These are phyloP conservation scores for Herpetomonas samuelpessoai DNA, from an alignment of 208 protist genomes.

Conservation along the genomic window DNA sequence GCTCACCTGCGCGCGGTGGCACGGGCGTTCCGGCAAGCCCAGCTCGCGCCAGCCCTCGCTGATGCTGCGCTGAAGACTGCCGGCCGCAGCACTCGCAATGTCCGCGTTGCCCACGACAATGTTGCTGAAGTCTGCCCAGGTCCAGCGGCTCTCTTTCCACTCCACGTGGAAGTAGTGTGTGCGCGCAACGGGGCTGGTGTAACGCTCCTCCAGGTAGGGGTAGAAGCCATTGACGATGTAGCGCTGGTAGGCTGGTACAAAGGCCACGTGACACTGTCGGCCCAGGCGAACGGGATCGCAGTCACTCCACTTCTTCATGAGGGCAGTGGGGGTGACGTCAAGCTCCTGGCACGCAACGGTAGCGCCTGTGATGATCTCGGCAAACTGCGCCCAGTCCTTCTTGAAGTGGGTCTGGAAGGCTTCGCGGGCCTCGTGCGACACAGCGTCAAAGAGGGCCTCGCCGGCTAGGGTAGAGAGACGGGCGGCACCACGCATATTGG, in stretches of 20 bases:
- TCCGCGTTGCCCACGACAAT: conserved; percentile 40
- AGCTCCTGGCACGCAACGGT: conserved; percentile 25
- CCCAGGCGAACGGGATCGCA: conserved; percentile 30
- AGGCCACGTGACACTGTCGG: conserved; percentile 39
- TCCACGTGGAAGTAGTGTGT: conserved; percentile 45
- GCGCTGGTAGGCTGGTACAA: conserved; percentile 26
- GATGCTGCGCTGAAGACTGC: conserved; percentile 49
- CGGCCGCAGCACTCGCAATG: conserved; percentile 20
- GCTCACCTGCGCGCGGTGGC: conserved; percentile 30
- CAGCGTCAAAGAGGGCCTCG: conserved; percentile 18
- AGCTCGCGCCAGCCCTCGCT: conserved; percentile 44
- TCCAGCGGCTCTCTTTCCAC: conserved; percentile 41
- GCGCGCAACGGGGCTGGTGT: conserved; percentile 25
- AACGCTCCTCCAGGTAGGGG: conserved; percentile 40
- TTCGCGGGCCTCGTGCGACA: conserved; percentile 23
- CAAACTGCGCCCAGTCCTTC: conserved; percentile 14
- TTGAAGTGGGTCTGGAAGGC: background rate
- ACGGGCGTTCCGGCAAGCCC: conserved; percentile 31
- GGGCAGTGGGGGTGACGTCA: conserved; percentile 24
- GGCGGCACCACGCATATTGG: conserved; percentile 14
- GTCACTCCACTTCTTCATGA: conserved; percentile 35
- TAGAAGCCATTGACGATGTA: conserved; percentile 84
- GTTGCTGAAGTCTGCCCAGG: conserved; percentile 43
- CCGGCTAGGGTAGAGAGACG: conserved; percentile 9
- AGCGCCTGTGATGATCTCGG: conserved; percentile 38